These are phyloP conservation scores for Penicillium expansum DNA, from an alignment of 2,329 filamentous ascomycete species.

Conservation along the genomic window DNA sequence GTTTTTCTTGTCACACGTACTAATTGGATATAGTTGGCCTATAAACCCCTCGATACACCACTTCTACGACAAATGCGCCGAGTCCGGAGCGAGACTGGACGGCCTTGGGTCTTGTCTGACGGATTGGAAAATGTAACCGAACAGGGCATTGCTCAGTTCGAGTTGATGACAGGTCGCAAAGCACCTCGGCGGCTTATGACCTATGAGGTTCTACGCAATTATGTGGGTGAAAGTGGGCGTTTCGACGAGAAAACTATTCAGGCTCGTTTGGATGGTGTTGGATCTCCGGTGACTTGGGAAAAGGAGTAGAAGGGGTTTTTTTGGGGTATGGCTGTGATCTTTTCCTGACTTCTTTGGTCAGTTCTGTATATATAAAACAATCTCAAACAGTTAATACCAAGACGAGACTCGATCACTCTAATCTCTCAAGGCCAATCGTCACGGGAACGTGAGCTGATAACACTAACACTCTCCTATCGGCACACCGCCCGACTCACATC, in stretches of 20 bases:
- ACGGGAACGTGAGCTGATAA: constrained; percentile 1
- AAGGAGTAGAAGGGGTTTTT: not conserved
- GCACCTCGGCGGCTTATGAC: constrained; percentile 71
- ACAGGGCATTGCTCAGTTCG: constrained; percentile 78
- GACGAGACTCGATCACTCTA: not conserved
- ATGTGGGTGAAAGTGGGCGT: constrained; percentile 34
- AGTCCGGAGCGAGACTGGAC: constrained; percentile 53
- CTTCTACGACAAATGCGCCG: constrained; percentile 65
- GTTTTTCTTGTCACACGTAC: constrained; percentile 20
- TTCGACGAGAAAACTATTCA: constrained; percentile 42
- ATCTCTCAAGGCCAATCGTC: not conserved
- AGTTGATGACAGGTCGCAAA: constrained; percentile 72
- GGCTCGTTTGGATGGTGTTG: constrained; percentile 32
- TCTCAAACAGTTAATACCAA: not conserved
- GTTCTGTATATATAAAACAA: not conserved
- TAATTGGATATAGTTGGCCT: constrained; percentile 48
- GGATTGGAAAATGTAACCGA: constrained; percentile 73
- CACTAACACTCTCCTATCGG: constrained; percentile 4
- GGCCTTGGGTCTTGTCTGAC: constrained; percentile 69
- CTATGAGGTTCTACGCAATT: constrained; percentile 53
- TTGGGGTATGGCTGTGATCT: not conserved
- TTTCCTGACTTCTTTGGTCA: not conserved
- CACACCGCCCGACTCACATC: constrained; percentile 1
- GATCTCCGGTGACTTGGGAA: constrained; percentile 9
- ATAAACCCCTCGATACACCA: constrained; percentile 70